These are phyloP conservation scores for Linnemannia schmuckeri DNA, from an alignment of 192 early-diverging fungal species.

Conservation along the genomic window DNA sequence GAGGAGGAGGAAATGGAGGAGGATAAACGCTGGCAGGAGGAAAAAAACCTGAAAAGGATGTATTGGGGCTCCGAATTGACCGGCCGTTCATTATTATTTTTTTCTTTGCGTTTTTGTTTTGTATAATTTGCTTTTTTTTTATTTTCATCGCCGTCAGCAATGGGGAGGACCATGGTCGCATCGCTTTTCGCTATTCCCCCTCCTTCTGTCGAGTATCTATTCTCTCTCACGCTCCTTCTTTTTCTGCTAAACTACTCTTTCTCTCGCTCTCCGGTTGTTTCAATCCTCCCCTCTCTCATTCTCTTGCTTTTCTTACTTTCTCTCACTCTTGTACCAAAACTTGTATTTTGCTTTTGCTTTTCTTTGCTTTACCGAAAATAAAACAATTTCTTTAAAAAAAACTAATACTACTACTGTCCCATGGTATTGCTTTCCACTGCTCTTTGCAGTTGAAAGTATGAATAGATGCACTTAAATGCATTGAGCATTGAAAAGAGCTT, in stretches of 20 bases:
- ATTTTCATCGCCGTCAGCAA: constrained; percentile 13
- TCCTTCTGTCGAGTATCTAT: constrained; percentile 13
- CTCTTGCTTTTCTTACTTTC: constrained; percentile 13
- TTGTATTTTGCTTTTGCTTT: constrained; percentile 43
- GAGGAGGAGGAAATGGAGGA: constrained; percentile 4
- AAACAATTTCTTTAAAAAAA: constrained; percentile 13
- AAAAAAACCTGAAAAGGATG: constrained; percentile 23
- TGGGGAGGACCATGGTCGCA: constrained; percentile 6
- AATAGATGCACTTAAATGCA: neutral
- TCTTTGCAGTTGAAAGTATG: neutral
- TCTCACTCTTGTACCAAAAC: constrained; percentile 52
- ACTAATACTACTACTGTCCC: neutral
- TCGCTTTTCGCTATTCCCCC: constrained; percentile 33
- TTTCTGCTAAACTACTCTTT: neutral
- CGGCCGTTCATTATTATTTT: constrained; percentile 22
- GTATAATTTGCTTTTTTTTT: constrained; percentile 11
- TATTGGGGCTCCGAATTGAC: constrained; percentile 11
- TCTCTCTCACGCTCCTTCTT: neutral
- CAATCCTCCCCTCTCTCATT: neutral
- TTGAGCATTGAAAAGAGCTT: neutral
- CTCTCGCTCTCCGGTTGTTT: neutral
- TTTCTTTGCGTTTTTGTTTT: constrained; percentile 18
- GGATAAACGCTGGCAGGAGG: neutral
- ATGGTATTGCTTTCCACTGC: neutral
- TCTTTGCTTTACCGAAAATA: constrained; percentile 19